Evolutionary conservation across 176 grass and related monocot species (phyloP), one percentile per base, ranked within the genome.

Genomic region (Carex cristatella): DNA sequence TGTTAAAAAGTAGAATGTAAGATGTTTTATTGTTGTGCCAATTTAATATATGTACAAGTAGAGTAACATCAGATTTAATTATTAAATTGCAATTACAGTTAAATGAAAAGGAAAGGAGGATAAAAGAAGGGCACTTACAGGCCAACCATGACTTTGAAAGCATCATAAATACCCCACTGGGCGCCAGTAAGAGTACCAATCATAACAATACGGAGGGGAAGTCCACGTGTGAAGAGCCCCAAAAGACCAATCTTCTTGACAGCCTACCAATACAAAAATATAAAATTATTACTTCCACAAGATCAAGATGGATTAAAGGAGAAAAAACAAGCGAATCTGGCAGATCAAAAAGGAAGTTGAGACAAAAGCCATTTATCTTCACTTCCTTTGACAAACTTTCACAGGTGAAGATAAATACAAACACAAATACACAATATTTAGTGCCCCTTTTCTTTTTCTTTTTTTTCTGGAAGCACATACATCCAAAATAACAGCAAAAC

Each of bases 141-240:
- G 77, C 96, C 96, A 83, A 94, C 90, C 93, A 95, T 91, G 85
- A 99, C 91, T 90, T 99, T 99, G 74, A 94, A 94, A 69, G 90
- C 85, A 79, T 99, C 96, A 61, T 99, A 99, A 61, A 95, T 99
- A 81, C 90, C 93, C 96, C 96, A 99, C 87, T 99, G 96, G 75
- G 91, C 96, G 16, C 93, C 93, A 1, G 96, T 99, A 54, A 99
- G 90, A 12, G 96, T 94, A 62, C 96, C 96, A 30, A 99, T 91
- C 96, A 99, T 99, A 79, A 99, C 93, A 14, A 99, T 95, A 37
- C 96, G 93, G 83, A 99, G 91, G 65, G 96, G 96, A 68, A 99
- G 93, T 18, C 96, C 96, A 57, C 96, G 92, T 2, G 96, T 99
- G 56, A 92, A 94, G 56, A 99, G 96, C 28, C 96, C 96, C 90